These are phyloP conservation scores for Elsinoe arachidis DNA, from an alignment of 2,329 filamentous ascomycete species.

Conservation along the genomic window DNA sequence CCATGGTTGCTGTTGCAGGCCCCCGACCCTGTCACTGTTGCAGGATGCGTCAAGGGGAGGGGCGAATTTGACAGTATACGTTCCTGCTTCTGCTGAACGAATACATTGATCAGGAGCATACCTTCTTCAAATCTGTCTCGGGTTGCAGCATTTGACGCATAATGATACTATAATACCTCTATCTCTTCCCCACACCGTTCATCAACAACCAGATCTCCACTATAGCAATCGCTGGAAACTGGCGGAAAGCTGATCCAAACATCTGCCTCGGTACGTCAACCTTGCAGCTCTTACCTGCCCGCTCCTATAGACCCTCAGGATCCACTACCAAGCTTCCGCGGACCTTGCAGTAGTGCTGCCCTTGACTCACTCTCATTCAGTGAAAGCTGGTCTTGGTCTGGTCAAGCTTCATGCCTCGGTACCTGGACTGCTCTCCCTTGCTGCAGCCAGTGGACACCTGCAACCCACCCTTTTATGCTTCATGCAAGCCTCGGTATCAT, in stretches of 20 bases:
- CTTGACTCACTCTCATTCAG: slow-evolving; percentile 4
- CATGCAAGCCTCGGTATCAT: slow-evolving; percentile 9
- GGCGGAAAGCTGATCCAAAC: background rate
- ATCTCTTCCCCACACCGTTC: background rate
- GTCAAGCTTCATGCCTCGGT: slow-evolving; percentile 12
- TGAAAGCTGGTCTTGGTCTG: background rate
- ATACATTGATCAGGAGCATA: background rate
- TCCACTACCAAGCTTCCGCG: slow-evolving; percentile 10
- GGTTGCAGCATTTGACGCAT: background rate
- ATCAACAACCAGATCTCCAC: background rate
- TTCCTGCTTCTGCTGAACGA: background rate
- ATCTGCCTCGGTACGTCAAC: slow-evolving; percentile 8
- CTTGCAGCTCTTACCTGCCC: background rate
- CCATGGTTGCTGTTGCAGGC: background rate
- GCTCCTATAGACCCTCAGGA: slow-evolving; percentile 1
- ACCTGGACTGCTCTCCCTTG: background rate
- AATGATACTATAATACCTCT: background rate
- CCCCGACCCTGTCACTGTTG: background rate
- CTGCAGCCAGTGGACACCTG: background rate
- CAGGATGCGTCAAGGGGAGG: background rate
- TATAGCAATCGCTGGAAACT: no score
- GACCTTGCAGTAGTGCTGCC: slow-evolving; percentile 10
- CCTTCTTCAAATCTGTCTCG: background rate
- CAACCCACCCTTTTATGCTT: background rate
- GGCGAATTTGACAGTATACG: background rate